phyloP scores from a whole-genome alignment of 495 filamentous ascomycete genomes.

The Penicillium chermesinum region DNA sequence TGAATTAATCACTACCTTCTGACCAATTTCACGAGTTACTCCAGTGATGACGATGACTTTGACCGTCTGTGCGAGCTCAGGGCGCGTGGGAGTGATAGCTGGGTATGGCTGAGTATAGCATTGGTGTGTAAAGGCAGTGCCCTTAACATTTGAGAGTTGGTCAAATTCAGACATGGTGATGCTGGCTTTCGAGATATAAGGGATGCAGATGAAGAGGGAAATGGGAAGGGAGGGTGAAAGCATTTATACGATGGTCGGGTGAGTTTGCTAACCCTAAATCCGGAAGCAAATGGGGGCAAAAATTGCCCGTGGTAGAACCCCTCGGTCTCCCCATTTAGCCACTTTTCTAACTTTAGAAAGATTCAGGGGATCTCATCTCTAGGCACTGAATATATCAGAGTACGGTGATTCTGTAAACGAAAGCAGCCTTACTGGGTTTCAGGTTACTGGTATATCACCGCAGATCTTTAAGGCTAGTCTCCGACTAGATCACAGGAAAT shows the following conservation, averaged over 20 bases:
- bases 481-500: too few relatives aligned
- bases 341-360: too few relatives aligned
- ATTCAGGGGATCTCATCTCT: too few relatives aligned
- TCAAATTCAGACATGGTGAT: slow-evolving; percentile 3
- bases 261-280: not conserved
- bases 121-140: slow-evolving; percentile 17
- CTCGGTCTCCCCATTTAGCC: too few relatives aligned
- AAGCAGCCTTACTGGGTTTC: not conserved
- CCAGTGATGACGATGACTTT: slow-evolving; percentile 40
- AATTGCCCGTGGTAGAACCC: not conserved
- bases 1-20: not conserved
- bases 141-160: slow-evolving; percentile 15
- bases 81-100: slow-evolving; percentile 28
- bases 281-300: not conserved
- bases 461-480: too few relatives aligned
- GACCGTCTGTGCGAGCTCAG: slow-evolving; percentile 26
- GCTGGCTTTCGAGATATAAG: not conserved
- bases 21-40: slow-evolving; percentile 31
- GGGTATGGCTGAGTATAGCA: slow-evolving; percentile 29
- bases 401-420: not conserved
- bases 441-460: not conserved
- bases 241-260: not conserved
- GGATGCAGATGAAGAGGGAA: not conserved
- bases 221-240: not conserved
- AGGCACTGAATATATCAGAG: not conserved